Conservation (phyloP, 2,329 filamentous ascomycete genomes). For the Diaporthe sp. region DNA sequence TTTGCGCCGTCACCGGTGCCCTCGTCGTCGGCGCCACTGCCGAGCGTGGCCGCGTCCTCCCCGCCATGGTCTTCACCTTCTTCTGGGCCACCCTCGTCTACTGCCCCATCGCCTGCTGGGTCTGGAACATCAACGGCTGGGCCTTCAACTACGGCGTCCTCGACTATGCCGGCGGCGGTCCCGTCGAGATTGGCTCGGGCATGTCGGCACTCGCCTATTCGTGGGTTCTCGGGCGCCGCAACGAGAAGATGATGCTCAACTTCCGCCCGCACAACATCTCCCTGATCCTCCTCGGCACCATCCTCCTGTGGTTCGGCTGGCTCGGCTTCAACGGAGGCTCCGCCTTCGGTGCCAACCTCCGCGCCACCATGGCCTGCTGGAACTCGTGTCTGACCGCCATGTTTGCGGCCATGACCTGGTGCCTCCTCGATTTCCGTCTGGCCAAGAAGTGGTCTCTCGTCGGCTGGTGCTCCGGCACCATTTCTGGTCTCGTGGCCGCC, state of each 20-base stretch:
- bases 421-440: conserved; percentile 93
- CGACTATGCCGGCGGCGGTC: conserved; percentile 96
- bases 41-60: conserved; percentile 92
- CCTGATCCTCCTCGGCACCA: conserved; percentile 93
- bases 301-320: conserved; percentile 99
- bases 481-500: conserved; percentile 78
- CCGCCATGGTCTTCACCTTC: conserved; percentile 95
- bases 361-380: conserved; percentile 97
- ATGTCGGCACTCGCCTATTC: conserved; percentile 95
- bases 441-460: conserved; percentile 93
- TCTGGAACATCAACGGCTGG: conserved; percentile 96
- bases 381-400: conserved; percentile 95
- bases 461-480: conserved; percentile 80
- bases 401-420: conserved; percentile 94
- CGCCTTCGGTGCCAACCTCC: conserved; percentile 91
- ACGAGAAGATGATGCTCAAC: conserved; percentile 99
- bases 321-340: conserved; percentile 98
- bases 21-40: conserved; percentile 94
- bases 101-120: conserved; percentile 97
- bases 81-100: conserved; percentile 98
- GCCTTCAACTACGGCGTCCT: conserved; percentile 90
- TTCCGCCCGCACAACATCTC: conserved; percentile 99
- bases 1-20: conserved; percentile 91
- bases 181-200: conserved; percentile 97
- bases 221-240: conserved; percentile 92